Evolutionary conservation across 73 alveolate genomes (phyloP).

Genomic region (Paraurostyla sp.): DNA sequence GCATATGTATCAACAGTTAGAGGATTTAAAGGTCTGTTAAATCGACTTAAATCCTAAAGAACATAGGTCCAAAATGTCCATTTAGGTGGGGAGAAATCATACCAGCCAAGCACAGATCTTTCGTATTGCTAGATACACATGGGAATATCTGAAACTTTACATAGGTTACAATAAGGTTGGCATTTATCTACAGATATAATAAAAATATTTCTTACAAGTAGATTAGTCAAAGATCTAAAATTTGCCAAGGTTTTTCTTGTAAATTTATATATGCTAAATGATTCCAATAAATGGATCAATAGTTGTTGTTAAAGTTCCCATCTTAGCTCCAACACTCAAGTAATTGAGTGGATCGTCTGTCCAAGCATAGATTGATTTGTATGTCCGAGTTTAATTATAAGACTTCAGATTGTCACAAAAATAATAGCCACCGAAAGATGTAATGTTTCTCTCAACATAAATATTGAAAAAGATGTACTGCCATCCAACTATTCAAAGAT

Average conservation of each 20-base stretch:
- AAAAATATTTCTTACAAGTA: slow-evolving; percentile 20
- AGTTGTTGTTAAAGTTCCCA: slow-evolving; percentile 19
- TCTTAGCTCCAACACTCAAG: slow-evolving; percentile 11
- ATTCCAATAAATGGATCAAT: slow-evolving; percentile 21
- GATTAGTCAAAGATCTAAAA: slow-evolving; percentile 29
- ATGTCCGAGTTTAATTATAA: background rate
- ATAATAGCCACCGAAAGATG: slow-evolving; percentile 46
- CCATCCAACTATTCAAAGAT: slow-evolving; percentile 49
- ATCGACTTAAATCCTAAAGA: background rate
- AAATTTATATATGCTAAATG: slow-evolving; percentile 7
- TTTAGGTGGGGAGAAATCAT: slow-evolving; percentile 36
- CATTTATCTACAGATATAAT: slow-evolving; percentile 5
- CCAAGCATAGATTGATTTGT: background rate
- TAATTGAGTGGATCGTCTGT: slow-evolving; percentile 11
- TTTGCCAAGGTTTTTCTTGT: slow-evolving; percentile 4
- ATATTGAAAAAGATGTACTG: slow-evolving; percentile 14
- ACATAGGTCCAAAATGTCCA: slow-evolving; percentile 46
- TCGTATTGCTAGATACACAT: slow-evolving; percentile 45
- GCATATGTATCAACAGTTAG: background rate
- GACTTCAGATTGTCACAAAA: slow-evolving; percentile 28
- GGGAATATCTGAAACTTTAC: slow-evolving; percentile 32
- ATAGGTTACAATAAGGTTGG: slow-evolving; percentile 56
- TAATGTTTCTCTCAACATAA: background rate
- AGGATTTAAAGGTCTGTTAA: slow-evolving; percentile 15
- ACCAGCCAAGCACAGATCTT: slow-evolving; percentile 13